These are phyloP conservation scores for Clarireedia hainanense DNA, from an alignment of 2,329 filamentous ascomycete species.

Conservation along the genomic window DNA sequence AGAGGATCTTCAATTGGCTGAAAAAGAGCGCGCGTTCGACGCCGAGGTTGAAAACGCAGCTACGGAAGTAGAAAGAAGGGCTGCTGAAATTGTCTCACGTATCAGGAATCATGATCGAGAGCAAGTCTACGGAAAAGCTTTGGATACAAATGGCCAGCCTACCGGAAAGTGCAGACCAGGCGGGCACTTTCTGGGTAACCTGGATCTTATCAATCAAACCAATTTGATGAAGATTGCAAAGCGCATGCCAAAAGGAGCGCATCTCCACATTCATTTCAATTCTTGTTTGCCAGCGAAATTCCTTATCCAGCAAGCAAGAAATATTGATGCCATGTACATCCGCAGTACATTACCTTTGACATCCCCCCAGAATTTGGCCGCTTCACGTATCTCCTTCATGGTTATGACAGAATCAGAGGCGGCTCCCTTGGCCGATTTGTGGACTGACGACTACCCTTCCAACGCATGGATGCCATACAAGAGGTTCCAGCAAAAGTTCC, in stretches of 20 bases:
- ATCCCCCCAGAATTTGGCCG: constrained; percentile 15
- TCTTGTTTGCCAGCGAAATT: constrained; percentile 57
- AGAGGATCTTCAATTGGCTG: constrained; percentile 18
- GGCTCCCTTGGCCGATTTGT: constrained; percentile 38
- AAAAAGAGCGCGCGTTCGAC: constrained; percentile 26
- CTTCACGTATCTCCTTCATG: constrained; percentile 26
- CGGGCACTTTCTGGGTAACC: constrained; percentile 52
- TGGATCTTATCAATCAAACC: constrained; percentile 46
- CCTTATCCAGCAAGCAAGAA: constrained; percentile 46
- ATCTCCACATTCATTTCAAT: constrained; percentile 73
- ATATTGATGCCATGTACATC: constrained; percentile 61
- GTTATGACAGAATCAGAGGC: constrained; percentile 25
- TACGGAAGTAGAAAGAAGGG: constrained; percentile 23
- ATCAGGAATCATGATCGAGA: constrained; percentile 25
- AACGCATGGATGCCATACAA: constrained; percentile 39
- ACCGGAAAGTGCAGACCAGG: constrained; percentile 27
- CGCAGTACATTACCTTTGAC: constrained; percentile 49
- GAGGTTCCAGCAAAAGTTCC: constrained; percentile 35
- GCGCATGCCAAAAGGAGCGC: constrained; percentile 61
- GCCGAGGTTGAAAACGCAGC: constrained; percentile 17
- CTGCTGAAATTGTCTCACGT: constrained; percentile 23
- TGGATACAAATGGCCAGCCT: constrained; percentile 14
- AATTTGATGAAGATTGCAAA: constrained; percentile 48
- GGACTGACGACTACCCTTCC: constrained; percentile 40
- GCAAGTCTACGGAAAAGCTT: constrained; percentile 19